Evolutionary conservation across 495 filamentous ascomycete species (phyloP), one percentile per base, ranked within the genome.

Genomic region (Durotheca rogersii): DNA sequence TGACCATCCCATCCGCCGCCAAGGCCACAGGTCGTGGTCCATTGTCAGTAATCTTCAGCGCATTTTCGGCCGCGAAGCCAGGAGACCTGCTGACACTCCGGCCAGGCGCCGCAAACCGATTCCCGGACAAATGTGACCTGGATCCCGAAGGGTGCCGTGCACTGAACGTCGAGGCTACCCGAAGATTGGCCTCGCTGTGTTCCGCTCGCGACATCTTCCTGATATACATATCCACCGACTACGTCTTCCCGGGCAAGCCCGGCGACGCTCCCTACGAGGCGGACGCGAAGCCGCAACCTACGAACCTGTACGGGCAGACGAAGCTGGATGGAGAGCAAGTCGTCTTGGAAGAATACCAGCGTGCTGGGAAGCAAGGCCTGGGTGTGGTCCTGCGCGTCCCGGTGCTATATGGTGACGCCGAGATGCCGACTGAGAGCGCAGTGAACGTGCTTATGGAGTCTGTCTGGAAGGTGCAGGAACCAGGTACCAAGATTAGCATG

Each of bases 191-290:
- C 14, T 67, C 77, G 20, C 72, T 82, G 23, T 85, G 87, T 58
- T 77, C 81, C 12, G 57, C 70, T 11, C 79, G 81, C 7, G 68
- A 67, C n/a, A 81, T 84, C 52, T 64, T 95, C 39, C 75, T 95
- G 21, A 81, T 96, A 64, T 95, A 95, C 74, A 95, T 96, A 64
- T 93, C 88, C 0, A 95, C 91, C 31, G 91, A 96, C 72, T 96
- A 96, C 66, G 89, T 96, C 33, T 96, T 96, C 63, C 72, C 89
- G 1, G 91, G 91, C 11, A 74, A 58, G 14, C 84, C 83, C 21
- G 87, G 89, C n/a, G 85, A 92, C 18, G 91, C 90, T 9, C 91
- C 91, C 2, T 96, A 96, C 65, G 81, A 85, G 58, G 71, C 77
- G 2, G 76, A 83, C 51, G 74, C 83, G 2, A 56, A 71, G 15